These are phyloP conservation scores for Saccharomyces kudriavzevii DNA, from an alignment of 805 yeast species.

Conservation along the genomic window DNA sequence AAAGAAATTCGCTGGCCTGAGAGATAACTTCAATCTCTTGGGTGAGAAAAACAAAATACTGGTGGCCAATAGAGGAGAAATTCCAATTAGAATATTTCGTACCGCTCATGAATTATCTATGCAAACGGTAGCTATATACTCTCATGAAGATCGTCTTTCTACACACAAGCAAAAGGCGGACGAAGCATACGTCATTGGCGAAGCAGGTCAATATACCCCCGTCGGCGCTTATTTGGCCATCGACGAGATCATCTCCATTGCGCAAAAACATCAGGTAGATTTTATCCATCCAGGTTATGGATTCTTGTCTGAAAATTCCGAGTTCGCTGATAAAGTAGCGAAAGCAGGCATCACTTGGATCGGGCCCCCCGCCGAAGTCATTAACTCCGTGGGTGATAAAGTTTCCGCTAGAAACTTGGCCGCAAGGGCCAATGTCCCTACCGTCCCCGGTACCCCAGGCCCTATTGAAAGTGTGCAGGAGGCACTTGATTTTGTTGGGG, in stretches of 20 bases:
- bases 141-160: constrained; percentile 87
- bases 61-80: constrained; percentile 78
- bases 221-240: constrained; percentile 91
- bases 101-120: constrained; percentile 93
- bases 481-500: constrained; percentile 65
- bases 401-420: constrained; percentile 88
- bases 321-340: constrained; percentile 83
- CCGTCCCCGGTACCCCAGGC: constrained; percentile 95
- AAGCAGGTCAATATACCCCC: constrained; percentile 74
- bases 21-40: constrained; percentile 24
- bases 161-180: constrained; percentile 92
- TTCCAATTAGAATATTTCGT: constrained; percentile 80
- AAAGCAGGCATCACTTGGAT: constrained; percentile 89
- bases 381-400: constrained; percentile 91
- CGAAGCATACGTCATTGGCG: constrained; percentile 85
- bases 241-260: constrained; percentile 84
- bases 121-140: constrained; percentile 94
- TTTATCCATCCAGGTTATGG: constrained; percentile 93
- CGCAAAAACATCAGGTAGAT: constrained; percentile 62
- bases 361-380: constrained; percentile 80
- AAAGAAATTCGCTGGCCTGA: constrained; percentile 12
- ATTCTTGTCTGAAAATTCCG: constrained; percentile 80
- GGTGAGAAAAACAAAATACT: constrained; percentile 45
- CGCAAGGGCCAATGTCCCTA: constrained; percentile 68
- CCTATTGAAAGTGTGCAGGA: constrained; percentile 75